Evolutionary conservation across 2,329 filamentous ascomycete genomes (phyloP).

Genomic region (Penicillium sp.): DNA sequence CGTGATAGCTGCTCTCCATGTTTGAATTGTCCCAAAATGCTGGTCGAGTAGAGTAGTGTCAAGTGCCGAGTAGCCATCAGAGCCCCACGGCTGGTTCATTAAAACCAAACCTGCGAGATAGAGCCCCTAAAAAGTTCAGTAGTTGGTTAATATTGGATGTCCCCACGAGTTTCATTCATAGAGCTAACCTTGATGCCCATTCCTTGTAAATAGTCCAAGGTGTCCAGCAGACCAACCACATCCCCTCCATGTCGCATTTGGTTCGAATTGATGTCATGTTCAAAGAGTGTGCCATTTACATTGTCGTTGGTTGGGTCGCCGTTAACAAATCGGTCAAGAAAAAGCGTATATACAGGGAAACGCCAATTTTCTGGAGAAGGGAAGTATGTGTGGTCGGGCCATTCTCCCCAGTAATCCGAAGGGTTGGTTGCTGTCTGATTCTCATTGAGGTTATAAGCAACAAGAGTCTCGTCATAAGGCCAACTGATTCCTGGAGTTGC

Average conservation of each 20-base stretch:
- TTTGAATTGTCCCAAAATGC: slow-evolving; percentile 52
- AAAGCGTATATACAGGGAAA: slow-evolving; percentile 58
- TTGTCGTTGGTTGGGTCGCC: slow-evolving; percentile 58
- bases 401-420: slow-evolving; percentile 51
- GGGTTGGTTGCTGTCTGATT: slow-evolving; percentile 50
- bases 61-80: slow-evolving; percentile 52
- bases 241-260: slow-evolving; percentile 58
- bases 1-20: slow-evolving; percentile 50
- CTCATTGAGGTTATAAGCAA: slow-evolving; percentile 53
- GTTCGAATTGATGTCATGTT: slow-evolving; percentile 53
- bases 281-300: slow-evolving; percentile 52
- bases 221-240: slow-evolving; percentile 49
- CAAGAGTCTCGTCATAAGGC: slow-evolving; percentile 45
- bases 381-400: slow-evolving; percentile 46
- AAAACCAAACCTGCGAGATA: slow-evolving; percentile 57
- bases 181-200: slow-evolving; percentile 51
- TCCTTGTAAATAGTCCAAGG: slow-evolving; percentile 56
- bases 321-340: slow-evolving; percentile 57
- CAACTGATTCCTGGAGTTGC: slow-evolving; percentile 23
- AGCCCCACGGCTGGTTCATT: slow-evolving; percentile 57
- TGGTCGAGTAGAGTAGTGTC: slow-evolving; percentile 57
- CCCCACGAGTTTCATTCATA: no score
- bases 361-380: slow-evolving; percentile 55
- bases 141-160: not conserved
- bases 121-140: slow-evolving; percentile 38